Conservation (phyloP, 2,329 filamentous ascomycete genomes). For the Orbilia blumenaviensis region DNA sequence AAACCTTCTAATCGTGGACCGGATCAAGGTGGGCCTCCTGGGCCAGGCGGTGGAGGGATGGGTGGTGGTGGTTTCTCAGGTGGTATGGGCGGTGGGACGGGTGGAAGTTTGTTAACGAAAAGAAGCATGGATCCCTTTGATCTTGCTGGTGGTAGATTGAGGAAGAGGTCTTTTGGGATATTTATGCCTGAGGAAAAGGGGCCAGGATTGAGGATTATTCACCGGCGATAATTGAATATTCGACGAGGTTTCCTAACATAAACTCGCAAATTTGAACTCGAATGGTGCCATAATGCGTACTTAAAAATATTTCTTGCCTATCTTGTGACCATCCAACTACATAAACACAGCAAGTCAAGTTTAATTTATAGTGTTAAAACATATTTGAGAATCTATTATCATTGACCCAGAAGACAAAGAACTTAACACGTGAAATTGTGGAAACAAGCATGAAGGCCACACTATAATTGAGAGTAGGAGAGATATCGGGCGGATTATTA, state of each 20-base stretch:
- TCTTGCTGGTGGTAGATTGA: conserved; percentile 30
- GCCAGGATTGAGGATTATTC: conserved; percentile 34
- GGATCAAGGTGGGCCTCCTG: neutral
- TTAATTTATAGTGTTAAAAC: no score
- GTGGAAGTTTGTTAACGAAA: conserved; percentile 9
- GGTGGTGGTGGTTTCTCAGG: neutral
- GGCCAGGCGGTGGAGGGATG: conserved; percentile 8
- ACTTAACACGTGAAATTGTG: neutral
- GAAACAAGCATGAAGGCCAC: neutral
- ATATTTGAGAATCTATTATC: no score
- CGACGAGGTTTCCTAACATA: no score
- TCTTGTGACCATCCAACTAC: no score
- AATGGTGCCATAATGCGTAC: no score
- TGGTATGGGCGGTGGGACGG: neutral
- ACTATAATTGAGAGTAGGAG: neutral
- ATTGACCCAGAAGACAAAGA: neutral
- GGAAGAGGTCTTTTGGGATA: conserved; percentile 20
- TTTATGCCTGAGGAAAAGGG: conserved; percentile 29
- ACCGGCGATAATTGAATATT: neutral
- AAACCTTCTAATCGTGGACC: neutral
- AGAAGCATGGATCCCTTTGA: conserved; percentile 15
- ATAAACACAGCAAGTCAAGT: no score
- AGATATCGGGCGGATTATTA: neutral
- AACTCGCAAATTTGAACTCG: no score
- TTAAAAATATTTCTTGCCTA: no score